Percentiles rank a stretch among this genome's conserved stretches.
phyloP scores from a whole-genome alignment of 192 early-diverging fungal species.

The Linderina pennispora region DNA sequence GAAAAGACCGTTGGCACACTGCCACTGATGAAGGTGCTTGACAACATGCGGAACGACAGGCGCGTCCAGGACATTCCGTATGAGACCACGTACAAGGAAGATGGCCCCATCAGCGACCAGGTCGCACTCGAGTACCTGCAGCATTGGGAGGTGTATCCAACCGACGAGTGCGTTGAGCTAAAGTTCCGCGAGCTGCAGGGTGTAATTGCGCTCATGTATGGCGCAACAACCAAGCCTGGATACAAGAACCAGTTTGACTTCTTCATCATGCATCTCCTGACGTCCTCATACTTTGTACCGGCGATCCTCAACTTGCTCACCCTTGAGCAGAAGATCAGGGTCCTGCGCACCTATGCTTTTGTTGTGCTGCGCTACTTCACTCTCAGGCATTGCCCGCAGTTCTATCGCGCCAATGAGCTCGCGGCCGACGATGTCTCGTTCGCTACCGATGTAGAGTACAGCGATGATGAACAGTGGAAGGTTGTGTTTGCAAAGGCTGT shows the following conservation, averaged over 20 bases:
- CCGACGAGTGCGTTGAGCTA: constrained; percentile 24
- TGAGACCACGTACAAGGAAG: neutral
- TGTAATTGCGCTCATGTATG: constrained; percentile 26
- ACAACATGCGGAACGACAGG: constrained; percentile 27
- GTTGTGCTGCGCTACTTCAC: constrained; percentile 31
- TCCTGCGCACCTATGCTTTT: constrained; percentile 41
- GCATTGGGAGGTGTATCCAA: constrained; percentile 38
- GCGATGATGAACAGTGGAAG: constrained; percentile 44
- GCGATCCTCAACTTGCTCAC: constrained; percentile 27
- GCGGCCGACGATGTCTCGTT: constrained; percentile 8
- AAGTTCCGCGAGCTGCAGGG: constrained; percentile 42
- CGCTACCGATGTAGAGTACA: too few relatives aligned
- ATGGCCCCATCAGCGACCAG: constrained; percentile 1
- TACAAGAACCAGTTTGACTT: constrained; percentile 20
- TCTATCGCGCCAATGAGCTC: constrained; percentile 21
- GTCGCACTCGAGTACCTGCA: constrained; percentile 27
- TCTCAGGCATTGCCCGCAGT: constrained; percentile 32
- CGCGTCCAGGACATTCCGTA: constrained; percentile 10
- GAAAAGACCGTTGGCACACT: too few relatives aligned
- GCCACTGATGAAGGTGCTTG: constrained; percentile 34
- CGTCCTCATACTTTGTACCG: constrained; percentile 50
- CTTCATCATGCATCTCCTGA: constrained; percentile 48
- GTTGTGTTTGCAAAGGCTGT: constrained; percentile 41
- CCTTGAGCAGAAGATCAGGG: constrained; percentile 25
- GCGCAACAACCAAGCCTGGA: constrained; percentile 23